Base-by-base conservation (phyloP, 2,329 filamentous ascomycete genomes). In the Phaeosphaeriaceae sp. region DNA sequence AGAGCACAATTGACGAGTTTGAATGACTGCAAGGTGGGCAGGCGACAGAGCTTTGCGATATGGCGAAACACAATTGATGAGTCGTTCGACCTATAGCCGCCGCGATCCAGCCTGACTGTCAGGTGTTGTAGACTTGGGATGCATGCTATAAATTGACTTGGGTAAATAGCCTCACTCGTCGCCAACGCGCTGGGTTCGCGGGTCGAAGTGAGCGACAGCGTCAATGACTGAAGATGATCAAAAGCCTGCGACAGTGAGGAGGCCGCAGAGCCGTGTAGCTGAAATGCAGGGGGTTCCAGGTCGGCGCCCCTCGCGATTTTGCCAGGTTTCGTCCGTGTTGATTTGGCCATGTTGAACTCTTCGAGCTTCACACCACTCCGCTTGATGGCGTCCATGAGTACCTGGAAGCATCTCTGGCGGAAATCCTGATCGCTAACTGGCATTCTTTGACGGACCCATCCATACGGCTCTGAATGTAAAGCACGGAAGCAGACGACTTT, bases 141-240 rank as follows among this genome's bases (percentile, higher is more conserved):
- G 24, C 61, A 47, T 30, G 57, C 40, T 23, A 76, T 61, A 30
- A 76, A 65, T 3, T 66, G 58, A 28, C 58, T 61, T 1, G 74
- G 43, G 1, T 58, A 55, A 13, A 65, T 65, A 21, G 68, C 61
- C 69, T 71, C 74, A 22, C 68, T 67, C 8, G 67, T 7, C 61
- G 66, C 9, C 58, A 50, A 23, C 59, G 40, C 10, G 44, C 60
- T 10, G 61, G 57, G 26, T 64, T 60, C 17, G 54, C 49, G 2
- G 61, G 58, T 40, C 3, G 15, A 40, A 28, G 64, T 54, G 13
- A 72, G 61, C 3, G 67, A 70, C 1, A 75, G 49, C 1, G 59
- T 59, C 42, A 76, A 56, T 8, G 63, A 51, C 5, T 57, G 58
- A 2, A 75, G 54, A 17, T 46, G 49, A 3, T 40, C 47, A 30